phyloP scores from a whole-genome alignment of 768 basidiomycete species.

The Brasilioporus rufonigricans region DNA sequence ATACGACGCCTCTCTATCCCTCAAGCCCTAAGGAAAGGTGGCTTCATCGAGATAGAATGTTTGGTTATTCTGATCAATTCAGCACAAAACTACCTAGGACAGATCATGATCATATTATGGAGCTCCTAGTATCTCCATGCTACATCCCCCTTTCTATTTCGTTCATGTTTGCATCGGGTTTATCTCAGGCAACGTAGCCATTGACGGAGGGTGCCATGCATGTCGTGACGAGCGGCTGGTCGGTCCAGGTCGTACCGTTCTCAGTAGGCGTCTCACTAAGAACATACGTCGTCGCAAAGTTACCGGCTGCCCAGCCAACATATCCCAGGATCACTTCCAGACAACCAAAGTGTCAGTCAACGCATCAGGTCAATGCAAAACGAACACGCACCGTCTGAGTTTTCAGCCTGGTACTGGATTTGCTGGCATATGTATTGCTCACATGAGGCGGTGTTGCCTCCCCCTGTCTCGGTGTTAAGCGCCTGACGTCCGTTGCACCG shows the following conservation, averaged over 20 bases:
- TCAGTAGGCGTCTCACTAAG: constrained; percentile 10
- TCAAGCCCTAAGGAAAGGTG: too few species aligned
- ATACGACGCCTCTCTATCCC: too few species aligned
- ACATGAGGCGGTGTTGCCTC: constrained; percentile 49
- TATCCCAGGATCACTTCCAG: constrained; percentile 11
- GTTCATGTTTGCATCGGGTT: not conserved
- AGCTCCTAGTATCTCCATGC: too few species aligned
- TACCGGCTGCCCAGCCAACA: constrained; percentile 11
- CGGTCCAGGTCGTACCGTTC: constrained; percentile 1
- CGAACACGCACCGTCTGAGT: constrained; percentile 11
- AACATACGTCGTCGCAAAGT: constrained; percentile 2
- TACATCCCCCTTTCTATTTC: too few species aligned
- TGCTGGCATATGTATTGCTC: constrained; percentile 28
- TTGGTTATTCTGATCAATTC: too few species aligned
- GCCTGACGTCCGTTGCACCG: constrained; percentile 49
- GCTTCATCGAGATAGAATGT: too few species aligned
- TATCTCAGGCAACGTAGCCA: not conserved
- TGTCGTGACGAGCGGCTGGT: constrained; percentile 2
- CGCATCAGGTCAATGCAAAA: not conserved
- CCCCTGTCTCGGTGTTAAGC: constrained; percentile 57
- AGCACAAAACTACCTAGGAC: too few species aligned
- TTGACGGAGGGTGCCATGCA: constrained; percentile 13
- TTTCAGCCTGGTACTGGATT: constrained; percentile 7
- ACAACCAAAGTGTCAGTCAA: not conserved
- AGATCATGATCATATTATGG: too few species aligned